Evolutionary conservation across 306 rosid genomes (phyloP).

Genomic region (Vigna unguiculata): DNA sequence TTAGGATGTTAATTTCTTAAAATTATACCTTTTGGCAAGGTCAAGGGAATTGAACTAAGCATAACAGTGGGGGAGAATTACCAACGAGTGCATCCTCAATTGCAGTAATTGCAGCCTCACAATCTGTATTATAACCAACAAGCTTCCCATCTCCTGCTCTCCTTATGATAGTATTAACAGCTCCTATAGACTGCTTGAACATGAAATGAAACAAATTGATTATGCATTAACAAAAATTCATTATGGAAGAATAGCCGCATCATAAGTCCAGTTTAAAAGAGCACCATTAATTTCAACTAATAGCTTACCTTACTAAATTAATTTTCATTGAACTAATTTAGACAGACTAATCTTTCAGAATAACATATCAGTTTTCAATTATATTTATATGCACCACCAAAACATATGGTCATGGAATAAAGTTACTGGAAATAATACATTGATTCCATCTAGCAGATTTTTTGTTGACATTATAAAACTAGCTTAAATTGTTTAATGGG

Average conservation of each 20-base stretch:
- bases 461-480: not conserved
- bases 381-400: not conserved
- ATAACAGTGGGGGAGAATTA: not conserved
- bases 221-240: not conserved
- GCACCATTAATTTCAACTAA: not conserved
- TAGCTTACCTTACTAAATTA: not conserved
- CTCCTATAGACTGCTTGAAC: constrained; percentile 52
- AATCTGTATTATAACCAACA: constrained; percentile 60
- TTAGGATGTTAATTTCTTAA: too few species aligned
- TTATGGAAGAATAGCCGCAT: not conserved
- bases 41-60: not conserved
- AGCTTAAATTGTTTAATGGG: not conserved
- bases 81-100: constrained; percentile 62
- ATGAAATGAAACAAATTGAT: constrained; percentile 3
- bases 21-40: too few species aligned
- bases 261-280: not conserved
- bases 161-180: constrained; percentile 59
- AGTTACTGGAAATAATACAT: not conserved
- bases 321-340: not conserved
- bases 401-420: not conserved
- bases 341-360: not conserved
- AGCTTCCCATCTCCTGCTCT: constrained; percentile 55
- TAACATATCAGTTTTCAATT: not conserved
- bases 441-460: not conserved
- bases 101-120: constrained; percentile 59